Evolutionary conservation across 768 basidiomycete genomes (phyloP).

Genomic region (Clitopilus hobsonii): DNA sequence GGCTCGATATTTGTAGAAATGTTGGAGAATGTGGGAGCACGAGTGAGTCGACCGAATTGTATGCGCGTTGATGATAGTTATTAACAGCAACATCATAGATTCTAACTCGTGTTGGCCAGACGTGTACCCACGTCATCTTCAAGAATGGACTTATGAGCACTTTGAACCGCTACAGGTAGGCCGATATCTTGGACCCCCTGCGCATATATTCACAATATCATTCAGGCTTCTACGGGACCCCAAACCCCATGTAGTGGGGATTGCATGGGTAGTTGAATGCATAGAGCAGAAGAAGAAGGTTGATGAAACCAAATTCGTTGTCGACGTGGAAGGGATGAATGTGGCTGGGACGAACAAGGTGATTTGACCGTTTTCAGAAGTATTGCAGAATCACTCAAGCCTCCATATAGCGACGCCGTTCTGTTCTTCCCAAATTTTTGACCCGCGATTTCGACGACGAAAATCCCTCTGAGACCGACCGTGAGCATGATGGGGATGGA

Average conservation of each 20-base stretch:
- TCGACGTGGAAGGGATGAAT: slow-evolving; percentile 59
- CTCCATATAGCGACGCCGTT: slow-evolving; percentile 58
- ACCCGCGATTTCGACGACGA: slow-evolving; percentile 24
- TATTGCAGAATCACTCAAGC: not conserved
- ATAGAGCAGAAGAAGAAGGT: slow-evolving; percentile 61
- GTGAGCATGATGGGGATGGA: slow-evolving; percentile 20
- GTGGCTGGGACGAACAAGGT: slow-evolving; percentile 66
- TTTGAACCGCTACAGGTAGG: slow-evolving; percentile 63
- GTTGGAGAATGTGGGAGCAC: slow-evolving; percentile 75
- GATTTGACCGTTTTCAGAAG: slow-evolving; percentile 2
- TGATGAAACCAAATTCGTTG: slow-evolving; percentile 60
- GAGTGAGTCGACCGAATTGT: slow-evolving; percentile 40
- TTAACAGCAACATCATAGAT: slow-evolving; percentile 39
- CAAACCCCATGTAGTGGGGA: slow-evolving; percentile 72
- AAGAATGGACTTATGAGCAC: slow-evolving; percentile 81
- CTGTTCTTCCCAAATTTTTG: slow-evolving; percentile 65
- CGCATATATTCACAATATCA: not conserved
- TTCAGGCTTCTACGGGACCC: slow-evolving; percentile 59
- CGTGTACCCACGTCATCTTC: slow-evolving; percentile 80
- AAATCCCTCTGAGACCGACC: slow-evolving; percentile 18
- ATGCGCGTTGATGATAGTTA: not conserved
- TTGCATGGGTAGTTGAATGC: slow-evolving; percentile 88
- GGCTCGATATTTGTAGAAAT: slow-evolving; percentile 80
- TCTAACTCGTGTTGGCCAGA: slow-evolving; percentile 59
- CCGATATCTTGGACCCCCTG: slow-evolving; percentile 2